These are phyloP conservation scores for Epichloe festucae DNA, from an alignment of 2,329 filamentous ascomycete species.

Conservation along the genomic window DNA sequence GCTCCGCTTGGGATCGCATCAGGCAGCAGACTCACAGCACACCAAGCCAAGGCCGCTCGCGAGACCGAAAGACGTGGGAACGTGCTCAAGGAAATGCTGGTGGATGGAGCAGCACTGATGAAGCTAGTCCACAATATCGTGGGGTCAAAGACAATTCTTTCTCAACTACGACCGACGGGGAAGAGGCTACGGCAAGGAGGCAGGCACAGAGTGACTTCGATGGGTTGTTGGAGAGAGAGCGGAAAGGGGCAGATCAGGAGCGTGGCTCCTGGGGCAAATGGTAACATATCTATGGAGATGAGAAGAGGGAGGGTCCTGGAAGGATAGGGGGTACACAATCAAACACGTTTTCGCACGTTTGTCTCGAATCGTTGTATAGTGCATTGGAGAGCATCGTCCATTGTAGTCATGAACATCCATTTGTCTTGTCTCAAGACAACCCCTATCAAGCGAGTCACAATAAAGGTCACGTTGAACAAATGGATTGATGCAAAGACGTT, in stretches of 20 bases:
- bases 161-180: slow-evolving; percentile 21
- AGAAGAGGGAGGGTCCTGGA: background rate
- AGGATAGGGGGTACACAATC: background rate
- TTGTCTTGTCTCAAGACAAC: background rate
- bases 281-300: slow-evolving; percentile 2
- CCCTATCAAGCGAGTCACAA: background rate
- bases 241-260: slow-evolving; percentile 18
- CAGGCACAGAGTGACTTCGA: slow-evolving; percentile 40
- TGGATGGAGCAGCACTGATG: slow-evolving; percentile 13
- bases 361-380: background rate
- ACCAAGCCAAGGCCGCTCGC: slow-evolving; percentile 11
- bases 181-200: slow-evolving; percentile 25
- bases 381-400: background rate
- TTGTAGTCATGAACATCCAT: background rate
- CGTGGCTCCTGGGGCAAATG: slow-evolving; percentile 13
- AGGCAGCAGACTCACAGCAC: slow-evolving; percentile 24
- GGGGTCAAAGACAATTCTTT: slow-evolving; percentile 18
- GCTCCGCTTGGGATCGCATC: slow-evolving; percentile 33
- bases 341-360: background rate
- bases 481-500: background rate
- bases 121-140: slow-evolving; percentile 11
- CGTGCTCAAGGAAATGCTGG: slow-evolving; percentile 6
- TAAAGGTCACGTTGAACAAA: background rate
- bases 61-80: slow-evolving; percentile 10
- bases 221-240: slow-evolving; percentile 32